Evolutionary conservation across 2,329 filamentous ascomycete species (phyloP).

Genomic region (Verticillium nonalfalfae): DNA sequence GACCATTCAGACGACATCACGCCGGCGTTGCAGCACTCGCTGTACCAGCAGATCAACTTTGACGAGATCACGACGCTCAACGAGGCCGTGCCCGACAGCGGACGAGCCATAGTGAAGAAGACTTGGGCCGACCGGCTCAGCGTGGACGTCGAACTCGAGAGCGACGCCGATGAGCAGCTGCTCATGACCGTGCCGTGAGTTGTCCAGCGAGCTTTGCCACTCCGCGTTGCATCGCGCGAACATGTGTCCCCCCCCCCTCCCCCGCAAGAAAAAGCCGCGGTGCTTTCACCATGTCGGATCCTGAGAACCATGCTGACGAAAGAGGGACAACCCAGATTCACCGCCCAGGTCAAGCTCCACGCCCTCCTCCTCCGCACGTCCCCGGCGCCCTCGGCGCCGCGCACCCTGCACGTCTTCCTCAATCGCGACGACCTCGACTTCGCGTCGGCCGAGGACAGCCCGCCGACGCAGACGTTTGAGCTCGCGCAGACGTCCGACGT

Average conservation of each 20-base stretch:
- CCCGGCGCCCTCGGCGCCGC: conserved; percentile 62
- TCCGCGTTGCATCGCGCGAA: no score
- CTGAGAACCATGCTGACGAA: not conserved
- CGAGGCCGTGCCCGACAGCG: conserved; percentile 63
- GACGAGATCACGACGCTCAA: conserved; percentile 80
- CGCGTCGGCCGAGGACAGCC: conserved; percentile 59
- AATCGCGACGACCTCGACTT: conserved; percentile 90
- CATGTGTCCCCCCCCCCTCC: no score
- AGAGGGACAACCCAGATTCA: conserved; percentile 56
- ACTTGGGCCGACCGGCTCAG: conserved; percentile 79
- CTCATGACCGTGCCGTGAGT: conserved; percentile 83
- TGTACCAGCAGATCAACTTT: conserved; percentile 92
- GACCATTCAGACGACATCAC: conserved; percentile 91
- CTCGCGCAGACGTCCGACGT: conserved; percentile 74
- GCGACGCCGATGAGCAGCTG: conserved; percentile 89
- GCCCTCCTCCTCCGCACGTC: conserved; percentile 81
- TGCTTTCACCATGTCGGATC: no score
- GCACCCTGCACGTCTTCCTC: conserved; percentile 78
- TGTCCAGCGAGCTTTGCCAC: not conserved
- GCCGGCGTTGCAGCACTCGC: conserved; percentile 80
- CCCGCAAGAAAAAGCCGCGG: not conserved
- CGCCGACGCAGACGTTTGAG: conserved; percentile 69
- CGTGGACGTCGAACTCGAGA: conserved; percentile 68
- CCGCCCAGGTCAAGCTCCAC: conserved; percentile 88
- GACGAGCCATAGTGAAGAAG: conserved; percentile 76